Evolutionary conservation across 176 grass and related monocot species (phyloP), one percentile per base, ranked within the genome.

Genomic region (Urochloa ruziziensis): DNA sequence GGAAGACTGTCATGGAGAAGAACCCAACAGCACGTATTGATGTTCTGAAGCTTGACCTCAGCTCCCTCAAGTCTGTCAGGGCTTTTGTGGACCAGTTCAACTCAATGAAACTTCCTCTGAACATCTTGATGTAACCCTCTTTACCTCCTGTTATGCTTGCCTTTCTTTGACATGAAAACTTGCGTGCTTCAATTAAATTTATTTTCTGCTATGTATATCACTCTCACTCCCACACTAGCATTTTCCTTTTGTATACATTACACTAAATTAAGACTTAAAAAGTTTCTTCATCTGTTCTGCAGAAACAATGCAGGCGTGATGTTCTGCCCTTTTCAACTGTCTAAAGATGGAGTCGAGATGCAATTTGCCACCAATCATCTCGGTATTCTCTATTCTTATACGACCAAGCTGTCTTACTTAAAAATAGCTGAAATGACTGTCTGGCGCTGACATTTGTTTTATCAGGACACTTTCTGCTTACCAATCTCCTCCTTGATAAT

Each of bases 221-320:
- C 36, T 62, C 80, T 2, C 33, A 80, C 32, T 16, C 72, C 37
- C 74, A 37, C 8, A 15, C 23, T 53, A 53, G 19, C 19, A 6
- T 23, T 53, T 23, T 53, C 18, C 51, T 53, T 19, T 53, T 23
- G 53, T 56, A 6, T 56, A n/a, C 66, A 27, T 23, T 17, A 62
- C 15, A 4, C 9, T 78, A 28, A 84, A 63, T 58, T 25, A 67
- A 84, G 8, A n/a, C 2, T 36, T 85, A 23, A 18, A 23, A 18
- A 6, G 47, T 62, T 57, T 90, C 12, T n/a, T 73, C 61, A 21
- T 85, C 44, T 88, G 47, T 66, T 73, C 17, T 90, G 54, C 84
- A 98, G 96, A 90, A 98, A 98, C 68, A 98, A 98, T 74, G 93
- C 96, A 67, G 96, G 96, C 52, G 89, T 98, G 18, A 98, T 98